phyloP scores from a whole-genome alignment of 2,329 filamentous ascomycete species.

The Chaetomium sp. region DNA sequence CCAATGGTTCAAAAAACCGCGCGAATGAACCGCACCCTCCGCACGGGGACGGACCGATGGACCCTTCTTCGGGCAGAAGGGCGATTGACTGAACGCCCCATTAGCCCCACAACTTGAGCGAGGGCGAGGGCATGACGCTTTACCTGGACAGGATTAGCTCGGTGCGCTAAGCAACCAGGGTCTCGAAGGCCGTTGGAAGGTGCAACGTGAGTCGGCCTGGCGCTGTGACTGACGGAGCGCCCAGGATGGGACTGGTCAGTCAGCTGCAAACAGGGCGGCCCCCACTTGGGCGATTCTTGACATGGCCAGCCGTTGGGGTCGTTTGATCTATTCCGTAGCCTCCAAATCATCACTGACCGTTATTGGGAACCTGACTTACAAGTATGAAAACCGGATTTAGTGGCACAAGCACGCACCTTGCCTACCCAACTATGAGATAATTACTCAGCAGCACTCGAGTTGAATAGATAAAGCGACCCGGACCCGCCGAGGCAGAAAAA shows the following conservation, averaged over 20 bases:
- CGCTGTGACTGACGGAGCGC: constrained; percentile 25
- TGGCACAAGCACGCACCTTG: neutral
- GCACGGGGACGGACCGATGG: constrained; percentile 14
- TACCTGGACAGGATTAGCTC: constrained; percentile 29
- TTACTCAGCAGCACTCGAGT: neutral
- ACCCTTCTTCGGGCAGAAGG: constrained; percentile 10
- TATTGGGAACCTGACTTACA: neutral
- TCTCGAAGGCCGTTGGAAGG: constrained; percentile 32
- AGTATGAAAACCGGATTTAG: neutral
- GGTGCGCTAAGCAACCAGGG: constrained; percentile 24
- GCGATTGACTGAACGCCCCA: constrained; percentile 29
- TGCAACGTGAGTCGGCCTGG: constrained; percentile 25
- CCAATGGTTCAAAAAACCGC: constrained; percentile 11
- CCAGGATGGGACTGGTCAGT: constrained; percentile 10
- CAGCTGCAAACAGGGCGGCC: constrained; percentile 16
- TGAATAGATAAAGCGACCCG: neutral
- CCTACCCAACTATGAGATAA: neutral
- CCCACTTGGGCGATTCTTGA: neutral
- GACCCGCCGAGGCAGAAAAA: neutral
- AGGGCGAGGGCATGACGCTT: constrained; percentile 31
- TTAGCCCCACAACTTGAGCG: constrained; percentile 23
- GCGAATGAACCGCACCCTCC: constrained; percentile 16
- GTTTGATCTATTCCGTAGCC: neutral
- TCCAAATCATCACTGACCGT: neutral
- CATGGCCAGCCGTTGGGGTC: neutral